phyloP scores from a whole-genome alignment of 1,284 basidiomycete genomes.

The Fomitopsis pinicola region DNA sequence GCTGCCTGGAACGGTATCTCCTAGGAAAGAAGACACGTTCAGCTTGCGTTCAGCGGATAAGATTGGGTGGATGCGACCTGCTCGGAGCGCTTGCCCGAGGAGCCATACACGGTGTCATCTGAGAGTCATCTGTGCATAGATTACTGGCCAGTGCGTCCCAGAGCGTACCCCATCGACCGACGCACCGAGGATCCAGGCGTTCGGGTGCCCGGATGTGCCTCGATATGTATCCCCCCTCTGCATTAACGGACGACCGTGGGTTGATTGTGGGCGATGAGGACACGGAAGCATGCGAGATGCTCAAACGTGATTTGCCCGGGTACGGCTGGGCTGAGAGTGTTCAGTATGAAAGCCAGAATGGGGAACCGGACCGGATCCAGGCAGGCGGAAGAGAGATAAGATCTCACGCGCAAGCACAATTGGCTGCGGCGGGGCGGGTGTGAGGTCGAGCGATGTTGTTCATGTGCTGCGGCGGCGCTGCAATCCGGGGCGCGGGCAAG shows the following conservation, averaged over 20 bases:
- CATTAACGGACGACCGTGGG: not conserved
- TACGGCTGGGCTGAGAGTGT: not conserved
- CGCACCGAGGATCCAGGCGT: not conserved
- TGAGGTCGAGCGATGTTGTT: not conserved
- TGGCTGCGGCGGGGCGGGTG: not conserved
- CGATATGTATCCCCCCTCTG: not conserved
- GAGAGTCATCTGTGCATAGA: not conserved
- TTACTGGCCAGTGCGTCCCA: not conserved
- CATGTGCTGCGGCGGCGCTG: not conserved
- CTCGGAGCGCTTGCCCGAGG: not conserved
- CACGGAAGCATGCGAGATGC: not conserved
- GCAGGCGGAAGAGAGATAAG: not conserved
- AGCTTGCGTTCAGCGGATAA: not conserved
- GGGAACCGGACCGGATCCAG: not conserved
- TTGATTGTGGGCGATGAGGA: conserved; percentile 18
- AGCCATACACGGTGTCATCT: not conserved
- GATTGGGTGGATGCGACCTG: not conserved
- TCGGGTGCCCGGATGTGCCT: not conserved
- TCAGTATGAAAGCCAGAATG: conserved; percentile 2
- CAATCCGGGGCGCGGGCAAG: not conserved
- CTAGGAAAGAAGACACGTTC: not conserved
- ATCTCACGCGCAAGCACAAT: not conserved
- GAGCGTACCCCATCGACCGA: not conserved
- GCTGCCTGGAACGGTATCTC: not conserved
- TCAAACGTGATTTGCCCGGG: not conserved